Conservation (phyloP, 768 basidiomycete genomes). For the Boletus tylopilopsis region DNA sequence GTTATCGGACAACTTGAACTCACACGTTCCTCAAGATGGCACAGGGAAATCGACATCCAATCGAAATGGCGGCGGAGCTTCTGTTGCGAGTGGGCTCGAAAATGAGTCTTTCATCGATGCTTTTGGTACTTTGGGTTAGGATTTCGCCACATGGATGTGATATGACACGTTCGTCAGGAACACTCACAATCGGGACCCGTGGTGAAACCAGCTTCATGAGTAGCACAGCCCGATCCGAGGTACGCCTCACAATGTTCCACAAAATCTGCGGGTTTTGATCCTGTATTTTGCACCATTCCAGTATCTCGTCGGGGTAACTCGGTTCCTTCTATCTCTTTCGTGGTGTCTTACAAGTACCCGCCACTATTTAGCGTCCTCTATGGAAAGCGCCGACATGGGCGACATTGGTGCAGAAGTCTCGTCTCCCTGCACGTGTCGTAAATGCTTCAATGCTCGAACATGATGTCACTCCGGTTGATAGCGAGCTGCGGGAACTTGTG, state of each 20-base stretch:
- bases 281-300: slow-evolving; percentile 17
- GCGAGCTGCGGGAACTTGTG: slow-evolving; percentile 41
- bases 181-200: slow-evolving; percentile 51
- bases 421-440: slow-evolving; percentile 40
- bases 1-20: slow-evolving; percentile 27
- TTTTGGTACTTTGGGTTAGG: slow-evolving; percentile 36
- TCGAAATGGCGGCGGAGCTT: slow-evolving; percentile 5
- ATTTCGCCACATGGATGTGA: neutral
- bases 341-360: neutral
- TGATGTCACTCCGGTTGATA: slow-evolving; percentile 27
- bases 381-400: slow-evolving; percentile 11
- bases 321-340: neutral
- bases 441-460: slow-evolving; percentile 35
- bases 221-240: slow-evolving; percentile 66
- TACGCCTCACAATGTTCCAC: slow-evolving; percentile 27
- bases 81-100: slow-evolving; percentile 24
- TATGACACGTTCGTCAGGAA: slow-evolving; percentile 37
- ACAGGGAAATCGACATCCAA: slow-evolving; percentile 21
- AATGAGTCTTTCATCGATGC: slow-evolving; percentile 47
- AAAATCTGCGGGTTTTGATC: neutral
- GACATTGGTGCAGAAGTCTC: slow-evolving; percentile 25
- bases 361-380: slow-evolving; percentile 23
- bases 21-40: slow-evolving; percentile 26
- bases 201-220: slow-evolving; percentile 59
- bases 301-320: slow-evolving; percentile 55